Evolutionary conservation across 345 rosid genomes (phyloP), one percentile per base, ranked within the genome.

Genomic region (Corchorus capsularis): DNA sequence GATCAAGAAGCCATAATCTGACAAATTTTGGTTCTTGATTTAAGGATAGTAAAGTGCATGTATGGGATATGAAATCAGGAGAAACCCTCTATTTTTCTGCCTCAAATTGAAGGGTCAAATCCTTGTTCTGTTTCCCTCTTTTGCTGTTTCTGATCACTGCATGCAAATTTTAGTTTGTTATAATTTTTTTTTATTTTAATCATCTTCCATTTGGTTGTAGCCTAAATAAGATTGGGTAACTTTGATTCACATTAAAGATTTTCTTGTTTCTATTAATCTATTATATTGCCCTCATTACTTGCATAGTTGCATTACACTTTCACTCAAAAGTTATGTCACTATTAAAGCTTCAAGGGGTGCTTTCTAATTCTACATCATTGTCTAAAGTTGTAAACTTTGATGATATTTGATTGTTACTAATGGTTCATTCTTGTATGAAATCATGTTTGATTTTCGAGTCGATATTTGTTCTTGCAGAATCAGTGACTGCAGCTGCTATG

Each of bases 401-500:
- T 60, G 15, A 32, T 61, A 16, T 32, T 27, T 32, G n/a, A 60
- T 20, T 13, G 17, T 61, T 61, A 61, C 41, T 1, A 2, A 14
- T 32, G n/a, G 2, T 13, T 61, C 65, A 61, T 14, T 34, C 43
- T 14, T 2, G 10, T 32, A 3, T 32, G 41, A 6, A 20, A 10
- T 20, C 49, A 13, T 45, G 17, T 75, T 77, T 62, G 5, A 50
- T 71, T 71, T 45, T 37, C 39, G 13, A 46, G 1, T 19, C 27
- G 37, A 56, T 19, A 4, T 65, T 57, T 34, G 34, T 66, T 13
- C 47, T 45, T 56, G 66, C 39, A 65, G 67, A 54, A 34, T 47
- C 71, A 7, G 46, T 53, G 6, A 61, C 5, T 34, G 43, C 49
- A 63, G 67, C 59, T 55, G 22, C 41, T 19, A 78, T 72, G 77